phyloP scores from a whole-genome alignment of 1,139 yeast species.

The Pneumocystis sp. region DNA sequence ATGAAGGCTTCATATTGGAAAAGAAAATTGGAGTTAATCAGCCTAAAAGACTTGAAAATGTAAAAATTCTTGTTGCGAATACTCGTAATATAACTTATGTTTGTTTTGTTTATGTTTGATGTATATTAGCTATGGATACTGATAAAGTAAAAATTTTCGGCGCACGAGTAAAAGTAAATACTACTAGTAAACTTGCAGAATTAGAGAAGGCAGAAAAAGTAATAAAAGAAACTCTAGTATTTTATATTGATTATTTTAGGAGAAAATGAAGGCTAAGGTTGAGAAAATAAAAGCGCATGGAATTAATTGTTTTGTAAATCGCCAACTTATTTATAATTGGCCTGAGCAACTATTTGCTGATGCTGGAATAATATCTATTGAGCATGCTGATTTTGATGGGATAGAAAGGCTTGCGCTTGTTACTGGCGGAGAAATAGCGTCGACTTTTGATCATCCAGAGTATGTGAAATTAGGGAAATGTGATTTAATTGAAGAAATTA shows the following conservation, averaged over 20 bases:
- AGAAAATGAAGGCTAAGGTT: conserved; percentile 80
- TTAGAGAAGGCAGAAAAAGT: conserved; percentile 77
- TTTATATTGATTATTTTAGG: conserved; percentile 23
- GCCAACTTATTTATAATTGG: conserved; percentile 93
- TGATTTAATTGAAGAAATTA: conserved; percentile 75
- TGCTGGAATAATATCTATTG: conserved; percentile 74
- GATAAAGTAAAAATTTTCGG: conserved; percentile 96
- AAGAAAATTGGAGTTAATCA: conserved; percentile 90
- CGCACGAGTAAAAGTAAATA: conserved; percentile 91
- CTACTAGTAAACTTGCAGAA: conserved; percentile 88
- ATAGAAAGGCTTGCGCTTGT: conserved; percentile 91
- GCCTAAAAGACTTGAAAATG: conserved; percentile 71
- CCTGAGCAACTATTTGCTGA: conserved; percentile 93
- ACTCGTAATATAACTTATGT: conserved; percentile 30
- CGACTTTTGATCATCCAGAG: conserved; percentile 89
- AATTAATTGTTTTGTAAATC: conserved; percentile 79
- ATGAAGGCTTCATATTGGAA: conserved; percentile 67
- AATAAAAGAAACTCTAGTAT: neutral
- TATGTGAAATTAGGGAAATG: conserved; percentile 76
- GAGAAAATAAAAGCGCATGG: conserved; percentile 72
- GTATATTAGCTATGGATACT: conserved; percentile 57
- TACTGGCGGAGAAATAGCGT: conserved; percentile 95
- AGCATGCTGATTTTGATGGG: conserved; percentile 98
- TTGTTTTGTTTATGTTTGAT: neutral
- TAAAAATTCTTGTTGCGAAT: conserved; percentile 80